Evolutionary conservation across 2,329 filamentous ascomycete genomes (phyloP), one percentile per base, ranked within the genome.

Genomic region (Chrysosphaeria jannelii): DNA sequence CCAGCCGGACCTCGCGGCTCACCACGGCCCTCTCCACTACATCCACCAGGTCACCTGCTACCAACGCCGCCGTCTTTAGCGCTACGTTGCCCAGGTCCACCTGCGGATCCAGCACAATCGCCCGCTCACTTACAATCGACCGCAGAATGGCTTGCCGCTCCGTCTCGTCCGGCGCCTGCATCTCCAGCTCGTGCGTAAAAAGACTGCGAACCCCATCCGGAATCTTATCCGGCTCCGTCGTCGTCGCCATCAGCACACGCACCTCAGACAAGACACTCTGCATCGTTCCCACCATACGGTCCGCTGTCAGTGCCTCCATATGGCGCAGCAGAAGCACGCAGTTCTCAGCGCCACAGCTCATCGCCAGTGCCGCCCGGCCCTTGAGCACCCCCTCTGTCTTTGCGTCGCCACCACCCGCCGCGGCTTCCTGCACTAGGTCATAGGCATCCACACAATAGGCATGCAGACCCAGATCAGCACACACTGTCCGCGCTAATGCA

Each of bases 151-250:
- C 71, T 46, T 90, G 79, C 46, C 85, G 57, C 43, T 93, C 81
- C 13, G 64, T 65, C 40, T 97, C 85, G 34, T 93, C 79, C 0
- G 85, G 85, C 0, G 85, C 85, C 21, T 53, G 62, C 60, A 97
- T 76, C 37, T 93, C 81, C 20, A 97, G 54, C 42, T 97, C 85
- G 36, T 97, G 81, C 0, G 78, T 90, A 41, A 97, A 93, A 3
- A 93, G 51, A 8, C 76, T 76, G 25, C 85, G 63, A 11, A 93
- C 66, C 1, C 72, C 72, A 35, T 91, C 79, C 0, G 81, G 74
- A 2, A 97, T 62, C 41, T 93, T 88, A 39, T 93, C 85, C 1
- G 91, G 65, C 33, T 93, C 81, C 5, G 78, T 90, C 0, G 81
- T 91, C 0, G 85, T 97, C 1, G 85, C 81, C 34, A 97, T 66